Conservation (phyloP, 306 rosid species). For the Gastrolobium villosum region DNA sequence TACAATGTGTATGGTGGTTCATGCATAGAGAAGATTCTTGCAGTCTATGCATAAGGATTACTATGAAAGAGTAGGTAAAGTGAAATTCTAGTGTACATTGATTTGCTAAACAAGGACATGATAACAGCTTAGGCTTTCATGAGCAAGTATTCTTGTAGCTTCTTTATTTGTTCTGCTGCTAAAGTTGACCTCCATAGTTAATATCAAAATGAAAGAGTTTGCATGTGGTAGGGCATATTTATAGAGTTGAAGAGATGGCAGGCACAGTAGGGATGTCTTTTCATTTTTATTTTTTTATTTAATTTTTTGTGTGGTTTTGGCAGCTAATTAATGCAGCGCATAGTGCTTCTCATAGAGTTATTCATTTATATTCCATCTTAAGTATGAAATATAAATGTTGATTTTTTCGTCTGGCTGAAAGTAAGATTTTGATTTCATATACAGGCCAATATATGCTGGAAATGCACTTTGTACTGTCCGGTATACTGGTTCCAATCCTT, state of each 20-base stretch:
- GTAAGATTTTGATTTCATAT: constrained; percentile 43
- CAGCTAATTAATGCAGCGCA: constrained; percentile 21
- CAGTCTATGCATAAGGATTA: neutral
- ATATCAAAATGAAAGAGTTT: constrained; percentile 3
- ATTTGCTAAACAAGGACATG: constrained; percentile 6
- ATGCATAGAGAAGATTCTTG: constrained; percentile 13
- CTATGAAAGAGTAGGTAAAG: constrained; percentile 15
- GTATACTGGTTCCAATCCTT: constrained; percentile 83
- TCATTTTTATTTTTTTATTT: neutral
- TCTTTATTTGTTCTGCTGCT: constrained; percentile 16
- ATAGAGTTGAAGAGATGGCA: constrained; percentile 29
- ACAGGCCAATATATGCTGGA: constrained; percentile 98
- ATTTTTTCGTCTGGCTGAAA: constrained; percentile 37
- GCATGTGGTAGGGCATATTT: neutral
- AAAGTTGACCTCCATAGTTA: neutral
- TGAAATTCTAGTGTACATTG: constrained; percentile 8
- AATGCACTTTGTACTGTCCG: constrained; percentile 88
- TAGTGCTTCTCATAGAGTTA: constrained; percentile 8
- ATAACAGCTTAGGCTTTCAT: constrained; percentile 19
- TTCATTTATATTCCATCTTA: constrained; percentile 33
- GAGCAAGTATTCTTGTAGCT: constrained; percentile 18
- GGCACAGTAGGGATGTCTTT: neutral
- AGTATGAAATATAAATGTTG: constrained; percentile 15
- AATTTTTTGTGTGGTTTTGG: constrained; percentile 6
- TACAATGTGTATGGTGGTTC: constrained; percentile 14